These are phyloP conservation scores for Coemansia pectinata DNA, from an alignment of 192 early-diverging fungal species.

Conservation along the genomic window DNA sequence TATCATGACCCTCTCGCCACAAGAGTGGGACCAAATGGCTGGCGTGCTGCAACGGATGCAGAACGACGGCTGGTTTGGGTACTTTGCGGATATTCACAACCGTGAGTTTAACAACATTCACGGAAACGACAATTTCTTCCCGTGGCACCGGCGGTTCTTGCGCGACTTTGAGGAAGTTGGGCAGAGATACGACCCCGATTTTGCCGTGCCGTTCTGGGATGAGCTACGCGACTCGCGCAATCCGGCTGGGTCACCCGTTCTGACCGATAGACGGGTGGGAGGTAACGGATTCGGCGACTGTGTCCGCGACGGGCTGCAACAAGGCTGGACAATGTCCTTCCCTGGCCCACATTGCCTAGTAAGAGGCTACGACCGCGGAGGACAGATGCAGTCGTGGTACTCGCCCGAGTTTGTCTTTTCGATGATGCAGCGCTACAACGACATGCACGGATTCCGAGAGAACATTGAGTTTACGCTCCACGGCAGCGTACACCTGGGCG, in stretches of 20 bases:
- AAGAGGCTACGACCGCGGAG: constrained; percentile 34
- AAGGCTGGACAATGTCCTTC: constrained; percentile 40
- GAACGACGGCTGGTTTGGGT: constrained; percentile 46
- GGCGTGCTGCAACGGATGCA: constrained; percentile 43
- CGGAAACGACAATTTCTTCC: constrained; percentile 56
- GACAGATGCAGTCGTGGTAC: constrained; percentile 47
- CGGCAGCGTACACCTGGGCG: constrained; percentile 54
- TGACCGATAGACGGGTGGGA: constrained; percentile 29
- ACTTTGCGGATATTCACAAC: constrained; percentile 47
- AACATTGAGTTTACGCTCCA: constrained; percentile 53
- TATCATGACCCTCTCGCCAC: constrained; percentile 35
- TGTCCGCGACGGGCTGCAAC: constrained; percentile 41
- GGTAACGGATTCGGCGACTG: constrained; percentile 52
- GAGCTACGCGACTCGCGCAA: constrained; percentile 57
- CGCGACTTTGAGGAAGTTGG: constrained; percentile 56
- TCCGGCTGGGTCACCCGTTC: constrained; percentile 47
- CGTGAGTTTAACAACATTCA: constrained; percentile 52
- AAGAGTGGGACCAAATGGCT: constrained; percentile 41
- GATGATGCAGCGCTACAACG: constrained; percentile 43
- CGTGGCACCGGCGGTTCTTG: constrained; percentile 59
- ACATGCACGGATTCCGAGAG: constrained; percentile 52
- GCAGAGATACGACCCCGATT: constrained; percentile 46
- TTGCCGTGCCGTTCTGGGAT: constrained; percentile 64
- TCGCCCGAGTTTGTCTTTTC: constrained; percentile 52
- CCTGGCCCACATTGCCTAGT: constrained; percentile 46